A percentile compares a stretch with the other conserved stretches of the same genome.
Conservation (phyloP, 306 rosid genomes). For the Hippophae rhamnoides region DNA sequence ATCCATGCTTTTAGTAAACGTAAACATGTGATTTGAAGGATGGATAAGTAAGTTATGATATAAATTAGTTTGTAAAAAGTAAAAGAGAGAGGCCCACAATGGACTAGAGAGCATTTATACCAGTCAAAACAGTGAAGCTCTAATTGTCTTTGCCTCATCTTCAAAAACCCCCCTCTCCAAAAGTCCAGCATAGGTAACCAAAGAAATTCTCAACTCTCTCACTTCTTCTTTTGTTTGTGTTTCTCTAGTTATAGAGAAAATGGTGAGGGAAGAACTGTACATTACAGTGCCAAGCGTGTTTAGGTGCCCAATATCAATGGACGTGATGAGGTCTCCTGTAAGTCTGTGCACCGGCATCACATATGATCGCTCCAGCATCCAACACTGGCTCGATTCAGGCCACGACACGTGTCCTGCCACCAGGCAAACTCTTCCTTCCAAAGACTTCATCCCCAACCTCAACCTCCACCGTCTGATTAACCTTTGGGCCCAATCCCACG, state of each 20-base stretch:
- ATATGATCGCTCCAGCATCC: constrained; percentile 57
- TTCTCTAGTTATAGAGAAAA: not conserved
- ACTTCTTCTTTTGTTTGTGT: no score
- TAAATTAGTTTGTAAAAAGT: no score
- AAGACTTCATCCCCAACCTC: constrained; percentile 50
- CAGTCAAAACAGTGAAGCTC: no score
- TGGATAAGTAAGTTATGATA: no score
- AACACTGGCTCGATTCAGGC: constrained; percentile 50
- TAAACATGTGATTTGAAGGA: no score
- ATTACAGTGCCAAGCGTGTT: constrained; percentile 39
- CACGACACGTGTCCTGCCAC: constrained; percentile 62
- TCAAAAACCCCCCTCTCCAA: no score
- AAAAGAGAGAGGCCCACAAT: no score
- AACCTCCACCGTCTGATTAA: constrained; percentile 45
- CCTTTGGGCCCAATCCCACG: constrained; percentile 39
- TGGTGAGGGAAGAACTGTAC: constrained; percentile 37
- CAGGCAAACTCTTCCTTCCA: constrained; percentile 47
- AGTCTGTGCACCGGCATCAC: constrained; percentile 63
- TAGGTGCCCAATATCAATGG: constrained; percentile 54
- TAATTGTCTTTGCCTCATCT: no score
- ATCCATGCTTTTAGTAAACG: no score
- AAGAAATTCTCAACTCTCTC: no score
- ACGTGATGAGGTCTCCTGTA: constrained; percentile 54
- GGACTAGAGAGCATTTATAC: no score
- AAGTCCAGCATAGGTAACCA: no score